These are phyloP conservation scores for Penicillium antarcticum DNA, from an alignment of 495 filamentous ascomycete species.

Conservation along the genomic window DNA sequence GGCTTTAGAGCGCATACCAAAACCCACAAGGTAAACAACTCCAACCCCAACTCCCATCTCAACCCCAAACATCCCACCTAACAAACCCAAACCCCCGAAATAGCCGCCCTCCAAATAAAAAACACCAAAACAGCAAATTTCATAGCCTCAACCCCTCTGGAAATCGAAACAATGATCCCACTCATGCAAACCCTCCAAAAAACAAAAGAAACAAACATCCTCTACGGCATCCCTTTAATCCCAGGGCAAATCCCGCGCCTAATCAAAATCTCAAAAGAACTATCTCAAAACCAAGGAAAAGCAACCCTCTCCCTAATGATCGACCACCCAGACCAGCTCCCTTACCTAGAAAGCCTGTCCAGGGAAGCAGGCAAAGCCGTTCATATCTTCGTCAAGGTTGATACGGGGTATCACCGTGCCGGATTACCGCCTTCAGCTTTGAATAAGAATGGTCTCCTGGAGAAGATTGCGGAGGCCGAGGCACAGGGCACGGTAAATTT, in stretches of 20 bases:
- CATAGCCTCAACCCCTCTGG: slow-evolving; percentile 74
- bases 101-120: slow-evolving; percentile 73
- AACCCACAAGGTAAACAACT: slow-evolving; percentile 73
- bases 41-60: background rate
- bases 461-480: slow-evolving; percentile 42
- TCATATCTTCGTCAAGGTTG: slow-evolving; percentile 70
- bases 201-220: slow-evolving; percentile 58
- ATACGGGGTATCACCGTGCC: slow-evolving; percentile 74
- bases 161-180: slow-evolving; percentile 67
- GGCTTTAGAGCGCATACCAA: slow-evolving; percentile 82
- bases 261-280: slow-evolving; percentile 40
- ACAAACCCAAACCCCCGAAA: slow-evolving; percentile 58
- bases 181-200: slow-evolving; percentile 53
- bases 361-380: slow-evolving; percentile 38
- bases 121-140: slow-evolving; percentile 54
- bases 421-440: slow-evolving; percentile 56
- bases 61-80: background rate
- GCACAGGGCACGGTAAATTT: slow-evolving; percentile 38
- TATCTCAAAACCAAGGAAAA: slow-evolving; percentile 38
- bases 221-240: slow-evolving; percentile 73
- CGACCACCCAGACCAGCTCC: slow-evolving; percentile 66
- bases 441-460: slow-evolving; percentile 49
- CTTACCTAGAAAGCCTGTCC: slow-evolving; percentile 36
- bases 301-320: slow-evolving; percentile 60
- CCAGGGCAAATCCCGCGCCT: slow-evolving; percentile 60